phyloP scores from a whole-genome alignment of 768 basidiomycete species.

The Suillus bovinus region DNA sequence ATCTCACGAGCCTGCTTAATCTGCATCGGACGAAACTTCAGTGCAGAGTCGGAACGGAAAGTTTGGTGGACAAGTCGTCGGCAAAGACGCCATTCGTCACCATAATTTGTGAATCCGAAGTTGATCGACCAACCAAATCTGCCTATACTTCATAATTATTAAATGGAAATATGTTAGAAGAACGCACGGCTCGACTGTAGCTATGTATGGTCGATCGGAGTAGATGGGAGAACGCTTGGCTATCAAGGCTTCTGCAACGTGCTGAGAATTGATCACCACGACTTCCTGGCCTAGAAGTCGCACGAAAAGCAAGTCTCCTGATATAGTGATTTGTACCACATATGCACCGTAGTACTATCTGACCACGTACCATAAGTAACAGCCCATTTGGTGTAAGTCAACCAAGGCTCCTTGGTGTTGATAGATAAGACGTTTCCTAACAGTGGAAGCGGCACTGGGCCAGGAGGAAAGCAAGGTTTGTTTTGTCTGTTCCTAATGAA shows the following conservation, averaged over 20 bases:
- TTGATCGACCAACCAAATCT: too few relatives aligned
- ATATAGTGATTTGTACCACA: neutral
- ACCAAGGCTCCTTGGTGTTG: neutral
- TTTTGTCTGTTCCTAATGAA: neutral
- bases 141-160: too few relatives aligned
- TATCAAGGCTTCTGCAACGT: conserved; percentile 1
- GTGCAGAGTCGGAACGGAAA: too few relatives aligned
- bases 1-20: too few relatives aligned
- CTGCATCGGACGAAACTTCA: too few relatives aligned
- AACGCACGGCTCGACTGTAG: too few relatives aligned
- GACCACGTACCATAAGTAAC: conserved; percentile 16
- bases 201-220: conserved; percentile 11
- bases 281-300: conserved; percentile 6
- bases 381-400: neutral
- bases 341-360: neutral
- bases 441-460: neutral
- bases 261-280: conserved; percentile 5
- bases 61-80: too few relatives aligned
- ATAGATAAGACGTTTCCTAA: neutral
- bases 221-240: conserved; percentile 13
- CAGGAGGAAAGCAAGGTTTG: neutral
- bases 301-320: conserved; percentile 8
- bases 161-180: too few relatives aligned
- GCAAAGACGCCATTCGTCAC: too few relatives aligned
- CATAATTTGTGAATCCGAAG: too few relatives aligned